Evolutionary conservation across 306 rosid species (phyloP), one percentile per base, ranked within the genome.

Genomic region (Cicer chorassanicum): DNA sequence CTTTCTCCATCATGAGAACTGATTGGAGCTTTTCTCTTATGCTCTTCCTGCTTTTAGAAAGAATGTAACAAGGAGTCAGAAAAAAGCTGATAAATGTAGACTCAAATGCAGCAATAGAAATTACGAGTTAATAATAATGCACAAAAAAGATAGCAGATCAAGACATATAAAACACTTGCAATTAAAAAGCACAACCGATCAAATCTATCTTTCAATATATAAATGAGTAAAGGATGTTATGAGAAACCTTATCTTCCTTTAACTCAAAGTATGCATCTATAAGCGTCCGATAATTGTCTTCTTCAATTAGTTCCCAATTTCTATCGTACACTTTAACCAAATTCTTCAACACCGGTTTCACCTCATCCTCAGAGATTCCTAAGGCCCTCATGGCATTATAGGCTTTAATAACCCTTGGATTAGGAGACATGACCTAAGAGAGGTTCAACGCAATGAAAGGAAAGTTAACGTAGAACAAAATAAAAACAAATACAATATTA

Each of bases 211-310:
- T 21, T 34, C 70, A 44, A 65, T 57, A 42, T 53, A 59, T 19
- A 77, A 51, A 72, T 46, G 36, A 71, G 64, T 34, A 41, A 59
- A 72, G 68, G 65, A 68, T 50, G 62, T 48, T 48, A 45, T 49
- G 34, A 78, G 19, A 19, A 44, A 92, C 98, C 96, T 87, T 82
- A 19, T 79, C 73, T 43, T 89, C 89, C 79, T 81, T 80, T 1
- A 18, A 63, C 75, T 93, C 97, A 81, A 88, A 93, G 80, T 85
- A 91, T 18, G 97, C 89, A 24, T 91, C 96, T 34, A 86, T 3
- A 7, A 93, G 88, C 11, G 88, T 72, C 65, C 85, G 82, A 76
- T 87, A 93, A 68, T 93, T 91, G 82, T 88, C 94, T 19, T 87
- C 91, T 83, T 84, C 92, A 73, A 93, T 88, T 18, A 80, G 86